These are phyloP conservation scores for Colletotrichum sp. DNA, from an alignment of 2,329 filamentous ascomycete genomes.

Conservation along the genomic window DNA sequence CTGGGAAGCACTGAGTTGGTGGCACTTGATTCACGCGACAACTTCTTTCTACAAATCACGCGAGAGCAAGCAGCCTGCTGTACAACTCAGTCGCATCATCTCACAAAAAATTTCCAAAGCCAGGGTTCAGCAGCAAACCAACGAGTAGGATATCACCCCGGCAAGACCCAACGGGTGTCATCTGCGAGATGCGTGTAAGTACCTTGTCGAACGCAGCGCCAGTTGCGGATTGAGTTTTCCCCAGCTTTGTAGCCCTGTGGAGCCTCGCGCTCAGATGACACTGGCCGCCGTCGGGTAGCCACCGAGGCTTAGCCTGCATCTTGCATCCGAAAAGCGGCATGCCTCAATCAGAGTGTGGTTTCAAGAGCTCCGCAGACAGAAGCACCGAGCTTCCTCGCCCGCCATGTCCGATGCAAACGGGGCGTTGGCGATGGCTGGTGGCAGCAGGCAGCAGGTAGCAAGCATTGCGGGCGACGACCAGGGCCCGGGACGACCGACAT, in stretches of 20 bases:
- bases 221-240: conserved; percentile 4
- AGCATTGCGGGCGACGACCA: background rate
- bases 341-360: conserved; percentile 8
- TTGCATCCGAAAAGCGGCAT: background rate
- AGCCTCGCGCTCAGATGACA: conserved; percentile 8
- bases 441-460: background rate
- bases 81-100: background rate
- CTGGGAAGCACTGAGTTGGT: background rate
- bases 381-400: background rate
- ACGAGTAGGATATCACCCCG: background rate
- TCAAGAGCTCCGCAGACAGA: conserved; percentile 3
- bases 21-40: background rate
- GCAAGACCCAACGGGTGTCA: background rate
- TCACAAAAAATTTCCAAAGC: background rate
- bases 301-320: conserved; percentile 13
- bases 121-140: background rate
- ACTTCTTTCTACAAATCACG: background rate
- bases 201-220: background rate
- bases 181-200: background rate
- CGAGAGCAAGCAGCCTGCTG: background rate
- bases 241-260: conserved; percentile 7
- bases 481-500: background rate
- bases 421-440: background rate
- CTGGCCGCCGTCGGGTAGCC: conserved; percentile 2
- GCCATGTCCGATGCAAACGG: background rate